phyloP scores from a whole-genome alignment of 2,329 filamentous ascomycete genomes.

The Claviceps quebecensis region DNA sequence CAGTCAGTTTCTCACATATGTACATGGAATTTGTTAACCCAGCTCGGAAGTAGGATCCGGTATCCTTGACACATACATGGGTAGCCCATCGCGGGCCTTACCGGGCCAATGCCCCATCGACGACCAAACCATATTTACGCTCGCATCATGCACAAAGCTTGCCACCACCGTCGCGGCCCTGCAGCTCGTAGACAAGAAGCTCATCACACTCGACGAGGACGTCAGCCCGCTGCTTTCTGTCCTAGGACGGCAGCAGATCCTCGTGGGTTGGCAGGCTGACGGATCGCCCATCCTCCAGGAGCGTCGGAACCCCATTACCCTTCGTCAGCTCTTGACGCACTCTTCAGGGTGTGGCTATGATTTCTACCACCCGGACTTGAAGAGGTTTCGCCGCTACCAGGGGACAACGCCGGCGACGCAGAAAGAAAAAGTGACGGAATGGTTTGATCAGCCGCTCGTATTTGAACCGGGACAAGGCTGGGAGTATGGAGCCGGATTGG shows the following conservation, averaged over 20 bases:
- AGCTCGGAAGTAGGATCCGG: background rate
- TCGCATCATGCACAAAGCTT: constrained; percentile 29
- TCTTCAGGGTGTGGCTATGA: constrained; percentile 34
- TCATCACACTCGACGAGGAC: background rate
- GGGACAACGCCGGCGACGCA: background rate
- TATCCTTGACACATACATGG: background rate
- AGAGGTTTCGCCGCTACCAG: background rate
- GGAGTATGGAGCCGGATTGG: constrained; percentile 34
- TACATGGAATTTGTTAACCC: background rate
- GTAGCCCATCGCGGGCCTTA: background rate
- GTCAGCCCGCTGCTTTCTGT: constrained; percentile 22
- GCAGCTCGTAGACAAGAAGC: constrained; percentile 35
- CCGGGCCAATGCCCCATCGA: background rate
- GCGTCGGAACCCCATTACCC: constrained; percentile 26
- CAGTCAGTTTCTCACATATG: background rate
- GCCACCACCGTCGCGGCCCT: constrained; percentile 36
- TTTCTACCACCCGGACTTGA: constrained; percentile 17
- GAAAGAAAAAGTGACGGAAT: constrained; percentile 9
- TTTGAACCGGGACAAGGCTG: constrained; percentile 33
- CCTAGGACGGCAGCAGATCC: constrained; percentile 32
- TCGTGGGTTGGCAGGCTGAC: constrained; percentile 30
- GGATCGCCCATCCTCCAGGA: constrained; percentile 22
- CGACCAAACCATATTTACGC: background rate
- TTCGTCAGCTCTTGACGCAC: constrained; percentile 37
- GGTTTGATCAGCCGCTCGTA: constrained; percentile 24